phyloP scores from a whole-genome alignment of 2,329 filamentous ascomycete genomes.

The Emmonsiellopsis sp. region DNA sequence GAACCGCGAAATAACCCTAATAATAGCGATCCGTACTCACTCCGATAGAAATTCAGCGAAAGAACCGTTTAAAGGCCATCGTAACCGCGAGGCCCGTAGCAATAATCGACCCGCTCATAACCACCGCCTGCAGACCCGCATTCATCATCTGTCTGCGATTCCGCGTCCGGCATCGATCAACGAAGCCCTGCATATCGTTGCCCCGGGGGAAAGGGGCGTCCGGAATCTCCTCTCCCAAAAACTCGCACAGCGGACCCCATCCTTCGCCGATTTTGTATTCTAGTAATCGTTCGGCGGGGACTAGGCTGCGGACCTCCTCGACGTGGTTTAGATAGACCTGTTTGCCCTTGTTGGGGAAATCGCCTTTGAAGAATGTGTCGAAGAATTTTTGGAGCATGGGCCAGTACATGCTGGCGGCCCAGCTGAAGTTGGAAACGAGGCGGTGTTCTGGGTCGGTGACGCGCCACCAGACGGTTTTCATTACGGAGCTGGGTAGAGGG shows the following conservation, averaged over 20 bases:
- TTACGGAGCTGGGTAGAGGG: conserved; percentile 37
- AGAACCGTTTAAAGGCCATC: conserved; percentile 32
- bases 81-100: conserved; percentile 34
- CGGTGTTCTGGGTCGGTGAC: conserved; percentile 53
- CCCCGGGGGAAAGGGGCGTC: conserved; percentile 42
- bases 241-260: conserved; percentile 46
- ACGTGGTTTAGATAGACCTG: conserved; percentile 51
- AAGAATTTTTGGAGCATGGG: conserved; percentile 63
- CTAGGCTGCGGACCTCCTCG: conserved; percentile 40
- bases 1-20: neutral
- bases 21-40: neutral
- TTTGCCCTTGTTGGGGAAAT: conserved; percentile 58
- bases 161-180: conserved; percentile 43
- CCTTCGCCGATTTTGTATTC: conserved; percentile 47
- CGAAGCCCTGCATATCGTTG: conserved; percentile 47
- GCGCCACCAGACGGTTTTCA: conserved; percentile 61
- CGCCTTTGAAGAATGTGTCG: conserved; percentile 57
- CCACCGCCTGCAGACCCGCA: conserved; percentile 41
- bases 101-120: conserved; percentile 40
- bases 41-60: conserved; percentile 13
- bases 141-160: conserved; percentile 50
- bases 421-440: conserved; percentile 47
- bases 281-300: conserved; percentile 41
- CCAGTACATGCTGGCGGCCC: conserved; percentile 59
- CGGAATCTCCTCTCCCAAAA: conserved; percentile 43